phyloP scores from a whole-genome alignment of 257 asterid genomes.

The Solanum virginianum region DNA sequence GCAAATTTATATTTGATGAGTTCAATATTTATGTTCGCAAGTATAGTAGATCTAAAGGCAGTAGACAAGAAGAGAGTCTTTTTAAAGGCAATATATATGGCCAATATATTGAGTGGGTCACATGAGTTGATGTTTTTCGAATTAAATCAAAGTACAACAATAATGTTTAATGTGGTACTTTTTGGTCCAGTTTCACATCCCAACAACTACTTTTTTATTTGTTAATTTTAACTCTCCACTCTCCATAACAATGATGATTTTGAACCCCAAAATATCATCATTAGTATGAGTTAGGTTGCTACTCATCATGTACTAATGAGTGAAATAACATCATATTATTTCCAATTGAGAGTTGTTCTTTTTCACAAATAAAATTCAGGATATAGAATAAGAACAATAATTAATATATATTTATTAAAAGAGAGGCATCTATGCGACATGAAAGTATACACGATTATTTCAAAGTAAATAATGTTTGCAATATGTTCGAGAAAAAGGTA shows the following conservation, averaged over 20 bases:
- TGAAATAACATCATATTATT: background rate
- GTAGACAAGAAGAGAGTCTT: background rate
- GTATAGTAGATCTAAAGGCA: background rate
- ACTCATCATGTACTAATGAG: background rate
- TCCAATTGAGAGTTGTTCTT: too few relatives aligned
- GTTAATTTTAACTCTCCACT: background rate
- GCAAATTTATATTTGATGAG: background rate
- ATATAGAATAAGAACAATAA: too few relatives aligned
- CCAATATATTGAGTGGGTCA: constrained; percentile 3
- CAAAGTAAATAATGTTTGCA: too few relatives aligned
- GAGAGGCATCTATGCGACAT: too few relatives aligned
- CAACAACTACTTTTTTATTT: background rate
- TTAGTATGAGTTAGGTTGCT: background rate
- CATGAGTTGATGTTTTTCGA: constrained; percentile 2
- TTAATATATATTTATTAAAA: too few relatives aligned
- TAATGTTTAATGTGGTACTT: constrained; percentile 11
- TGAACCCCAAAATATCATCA: background rate
- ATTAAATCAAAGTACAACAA: constrained; percentile 9
- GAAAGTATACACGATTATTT: too few relatives aligned
- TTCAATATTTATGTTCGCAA: background rate
- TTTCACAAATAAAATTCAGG: background rate
- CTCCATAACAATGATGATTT: background rate
- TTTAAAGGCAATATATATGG: background rate
- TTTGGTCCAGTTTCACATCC: constrained; percentile 3
- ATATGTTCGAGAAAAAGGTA: too few relatives aligned